These are phyloP conservation scores for Tothia fuscella DNA, from an alignment of 2,329 filamentous ascomycete genomes.

Conservation along the genomic window DNA sequence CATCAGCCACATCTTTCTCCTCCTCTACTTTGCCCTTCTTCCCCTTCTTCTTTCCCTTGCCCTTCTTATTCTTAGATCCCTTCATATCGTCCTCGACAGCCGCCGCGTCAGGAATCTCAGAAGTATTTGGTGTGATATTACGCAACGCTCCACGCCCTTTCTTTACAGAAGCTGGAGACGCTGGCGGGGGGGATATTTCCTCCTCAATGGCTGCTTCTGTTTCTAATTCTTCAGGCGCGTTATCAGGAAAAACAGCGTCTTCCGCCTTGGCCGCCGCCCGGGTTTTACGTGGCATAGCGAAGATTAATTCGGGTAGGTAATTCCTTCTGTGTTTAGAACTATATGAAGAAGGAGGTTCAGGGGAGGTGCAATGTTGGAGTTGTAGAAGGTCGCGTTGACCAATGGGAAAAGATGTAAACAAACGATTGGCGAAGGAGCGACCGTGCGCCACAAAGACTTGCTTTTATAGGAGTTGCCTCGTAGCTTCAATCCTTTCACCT, in stretches of 20 bases:
- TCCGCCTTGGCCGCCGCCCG: slow-evolving; percentile 4
- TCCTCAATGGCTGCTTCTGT: not conserved
- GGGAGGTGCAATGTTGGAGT: too few species aligned
- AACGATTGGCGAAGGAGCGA: too few species aligned
- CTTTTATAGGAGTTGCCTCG: too few species aligned
- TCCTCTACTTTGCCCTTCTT: slow-evolving; percentile 17
- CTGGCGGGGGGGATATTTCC: slow-evolving; percentile 10
- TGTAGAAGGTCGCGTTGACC: too few species aligned
- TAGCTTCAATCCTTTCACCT: too few species aligned
- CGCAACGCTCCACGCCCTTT: slow-evolving; percentile 26
- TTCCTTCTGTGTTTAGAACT: too few species aligned
- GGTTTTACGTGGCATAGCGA: slow-evolving; percentile 6
- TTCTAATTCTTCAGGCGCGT: slow-evolving; percentile 1
- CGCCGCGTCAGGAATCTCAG: slow-evolving; percentile 13
- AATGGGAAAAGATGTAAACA: too few species aligned
- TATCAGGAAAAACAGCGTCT: not conserved
- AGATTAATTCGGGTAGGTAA: too few species aligned
- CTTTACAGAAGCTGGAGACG: slow-evolving; percentile 13
- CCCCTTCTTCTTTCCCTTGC: slow-evolving; percentile 19
- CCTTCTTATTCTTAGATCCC: slow-evolving; percentile 21
- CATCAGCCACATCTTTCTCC: slow-evolving; percentile 16
- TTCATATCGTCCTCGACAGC: slow-evolving; percentile 18
- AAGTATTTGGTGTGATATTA: slow-evolving; percentile 28
- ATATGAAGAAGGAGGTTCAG: too few species aligned
- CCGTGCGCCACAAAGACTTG: too few species aligned